These are phyloP conservation scores for Pyricularia grisea DNA, from an alignment of 2,329 filamentous ascomycete species.

Conservation along the genomic window DNA sequence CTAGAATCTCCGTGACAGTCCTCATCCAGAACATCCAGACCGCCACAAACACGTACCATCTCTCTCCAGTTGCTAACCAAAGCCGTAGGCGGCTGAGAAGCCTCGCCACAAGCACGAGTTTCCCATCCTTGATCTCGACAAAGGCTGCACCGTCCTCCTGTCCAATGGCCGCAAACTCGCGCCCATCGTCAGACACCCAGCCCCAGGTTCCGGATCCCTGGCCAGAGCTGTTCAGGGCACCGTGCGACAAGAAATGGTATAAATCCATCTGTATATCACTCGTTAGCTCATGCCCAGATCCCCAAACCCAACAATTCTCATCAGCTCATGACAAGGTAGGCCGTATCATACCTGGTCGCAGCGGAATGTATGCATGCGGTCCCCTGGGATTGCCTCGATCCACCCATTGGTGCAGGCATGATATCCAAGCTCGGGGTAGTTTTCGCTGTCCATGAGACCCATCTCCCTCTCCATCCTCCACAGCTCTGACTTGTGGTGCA, in stretches of 20 bases:
- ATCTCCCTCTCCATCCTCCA: constrained; percentile 2
- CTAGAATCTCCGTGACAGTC: constrained; percentile 24
- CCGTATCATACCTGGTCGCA: not conserved
- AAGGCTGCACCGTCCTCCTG: constrained; percentile 46
- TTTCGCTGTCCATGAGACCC: constrained; percentile 3
- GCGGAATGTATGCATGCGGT: constrained; percentile 5
- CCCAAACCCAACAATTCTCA: not conserved
- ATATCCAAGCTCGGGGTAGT: constrained; percentile 3
- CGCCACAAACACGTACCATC: constrained; percentile 32
- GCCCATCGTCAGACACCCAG: constrained; percentile 40
- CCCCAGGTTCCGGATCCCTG: constrained; percentile 17
- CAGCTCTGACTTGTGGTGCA: constrained; percentile 3
- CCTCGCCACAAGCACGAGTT: constrained; percentile 42
- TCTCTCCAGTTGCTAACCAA: constrained; percentile 33
- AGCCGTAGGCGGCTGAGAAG: constrained; percentile 28
- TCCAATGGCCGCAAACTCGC: constrained; percentile 44
- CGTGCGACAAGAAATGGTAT: constrained; percentile 4
- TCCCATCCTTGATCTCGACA: constrained; percentile 37
- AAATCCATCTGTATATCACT: constrained; percentile 2
- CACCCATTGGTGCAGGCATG: constrained; percentile 2
- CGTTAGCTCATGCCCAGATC: constrained; percentile 14
- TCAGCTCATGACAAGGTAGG: not conserved
- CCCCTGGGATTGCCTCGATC: constrained; percentile 4
- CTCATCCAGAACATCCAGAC: constrained; percentile 32
- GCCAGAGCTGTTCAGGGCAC: not conserved